Evolutionary conservation across 345 rosid genomes (phyloP).

Genomic region (Pseudoturritis turrita): DNA sequence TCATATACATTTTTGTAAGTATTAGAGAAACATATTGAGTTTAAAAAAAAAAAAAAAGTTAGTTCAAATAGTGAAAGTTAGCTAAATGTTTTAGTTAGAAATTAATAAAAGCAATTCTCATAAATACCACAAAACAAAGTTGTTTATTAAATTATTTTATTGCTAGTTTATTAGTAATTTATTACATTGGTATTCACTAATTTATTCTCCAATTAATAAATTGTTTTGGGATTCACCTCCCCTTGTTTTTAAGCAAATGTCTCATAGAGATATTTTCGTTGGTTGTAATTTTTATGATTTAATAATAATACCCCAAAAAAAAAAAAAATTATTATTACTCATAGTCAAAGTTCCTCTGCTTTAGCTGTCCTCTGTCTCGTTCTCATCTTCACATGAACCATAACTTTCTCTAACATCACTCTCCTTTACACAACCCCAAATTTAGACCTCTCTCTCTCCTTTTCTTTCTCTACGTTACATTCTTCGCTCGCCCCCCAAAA

Average conservation of each 20-base stretch:
- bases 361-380: conserved; percentile 30
- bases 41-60: no score
- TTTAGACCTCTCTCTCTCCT: conserved; percentile 13
- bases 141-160: no score
- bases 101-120: no score
- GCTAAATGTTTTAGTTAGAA: no score
- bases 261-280: background rate
- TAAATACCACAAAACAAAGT: no score
- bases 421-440: conserved; percentile 28
- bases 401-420: conserved; percentile 35
- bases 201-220: background rate
- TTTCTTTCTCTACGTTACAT: conserved; percentile 20
- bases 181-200: no score
- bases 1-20: no score
- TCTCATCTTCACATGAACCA: conserved; percentile 33
- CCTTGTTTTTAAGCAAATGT: conserved; percentile 24
- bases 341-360: conserved; percentile 33
- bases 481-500: conserved; percentile 1
- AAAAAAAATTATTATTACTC: background rate
- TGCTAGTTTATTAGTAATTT: no score
- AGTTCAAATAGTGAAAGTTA: no score
- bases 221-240: conserved; percentile 17
- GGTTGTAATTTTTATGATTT: background rate
- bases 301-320: background rate
- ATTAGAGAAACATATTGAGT: no score